Conservation (phyloP, 495 filamentous ascomycete species). For the Penicillium coprophilum region DNA sequence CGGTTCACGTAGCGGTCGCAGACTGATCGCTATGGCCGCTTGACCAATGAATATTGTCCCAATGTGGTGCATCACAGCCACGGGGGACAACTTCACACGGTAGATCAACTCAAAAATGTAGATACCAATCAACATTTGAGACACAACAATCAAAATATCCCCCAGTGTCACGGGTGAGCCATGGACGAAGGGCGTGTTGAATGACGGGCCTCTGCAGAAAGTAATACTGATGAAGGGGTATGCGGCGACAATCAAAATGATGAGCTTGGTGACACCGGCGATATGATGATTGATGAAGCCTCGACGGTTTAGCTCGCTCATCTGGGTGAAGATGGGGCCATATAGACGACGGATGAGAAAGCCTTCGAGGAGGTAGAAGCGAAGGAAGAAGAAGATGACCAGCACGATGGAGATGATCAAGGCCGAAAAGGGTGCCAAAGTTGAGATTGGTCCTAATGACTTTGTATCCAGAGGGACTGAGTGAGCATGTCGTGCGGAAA, state of each 20-base stretch:
- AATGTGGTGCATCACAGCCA: slow-evolving; percentile 46
- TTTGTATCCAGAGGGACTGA: neutral
- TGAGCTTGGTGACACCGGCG: slow-evolving; percentile 44
- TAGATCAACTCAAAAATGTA: slow-evolving; percentile 52
- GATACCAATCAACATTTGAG: slow-evolving; percentile 49
- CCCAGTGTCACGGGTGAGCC: slow-evolving; percentile 40
- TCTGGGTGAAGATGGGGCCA: slow-evolving; percentile 33
- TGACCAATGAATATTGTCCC: slow-evolving; percentile 51
- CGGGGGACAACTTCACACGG: slow-evolving; percentile 40
- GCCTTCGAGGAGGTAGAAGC: slow-evolving; percentile 45
- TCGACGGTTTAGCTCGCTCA: slow-evolving; percentile 40
- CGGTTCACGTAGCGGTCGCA: slow-evolving; percentile 36
- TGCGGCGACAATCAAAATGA: slow-evolving; percentile 42
- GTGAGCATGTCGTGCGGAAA: neutral
- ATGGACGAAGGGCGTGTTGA: slow-evolving; percentile 33
- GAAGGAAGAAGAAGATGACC: slow-evolving; percentile 43
- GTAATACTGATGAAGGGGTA: slow-evolving; percentile 48
- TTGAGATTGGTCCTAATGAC: slow-evolving; percentile 34
- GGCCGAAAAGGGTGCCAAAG: slow-evolving; percentile 42
- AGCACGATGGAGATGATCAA: slow-evolving; percentile 46
- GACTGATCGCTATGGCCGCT: slow-evolving; percentile 45
- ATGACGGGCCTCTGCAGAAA: slow-evolving; percentile 30
- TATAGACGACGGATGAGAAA: slow-evolving; percentile 42
- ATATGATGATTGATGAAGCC: slow-evolving; percentile 55
- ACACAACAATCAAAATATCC: slow-evolving; percentile 42